phyloP scores from a whole-genome alignment of 192 early-diverging fungal species.

The Coemansia sp. region DNA sequence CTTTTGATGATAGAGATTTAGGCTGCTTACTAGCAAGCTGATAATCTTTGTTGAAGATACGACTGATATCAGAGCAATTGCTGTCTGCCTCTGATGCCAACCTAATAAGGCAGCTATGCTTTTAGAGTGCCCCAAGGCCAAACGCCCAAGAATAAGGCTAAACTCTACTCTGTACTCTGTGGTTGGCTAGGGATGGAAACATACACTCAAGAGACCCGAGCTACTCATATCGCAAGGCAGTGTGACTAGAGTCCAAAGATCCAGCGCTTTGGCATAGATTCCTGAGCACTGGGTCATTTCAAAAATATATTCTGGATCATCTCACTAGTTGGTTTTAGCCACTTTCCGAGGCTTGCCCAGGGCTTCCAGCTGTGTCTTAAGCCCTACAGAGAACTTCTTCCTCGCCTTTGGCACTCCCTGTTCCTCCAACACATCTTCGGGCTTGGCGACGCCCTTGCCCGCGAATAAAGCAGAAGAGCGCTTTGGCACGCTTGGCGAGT shows the following conservation, averaged over 20 bases:
- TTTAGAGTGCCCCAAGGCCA: neutral
- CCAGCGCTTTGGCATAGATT: neutral
- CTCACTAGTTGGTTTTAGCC: neutral
- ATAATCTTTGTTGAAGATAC: no score
- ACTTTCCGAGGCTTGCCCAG: neutral
- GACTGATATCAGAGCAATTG: no score
- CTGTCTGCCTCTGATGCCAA: no score
- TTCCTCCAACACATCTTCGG: neutral
- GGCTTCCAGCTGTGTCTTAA: neutral
- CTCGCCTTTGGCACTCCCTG: neutral
- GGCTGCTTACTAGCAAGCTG: no score
- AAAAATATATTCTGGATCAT: neutral
- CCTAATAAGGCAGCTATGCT: neutral
- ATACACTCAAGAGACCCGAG: neutral
- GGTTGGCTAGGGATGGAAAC: neutral
- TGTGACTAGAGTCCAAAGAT: no score
- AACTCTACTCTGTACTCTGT: neutral
- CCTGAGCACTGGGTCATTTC: neutral
- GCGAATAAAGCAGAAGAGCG: neutral
- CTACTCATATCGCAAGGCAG: no score
- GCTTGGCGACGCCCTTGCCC: neutral
- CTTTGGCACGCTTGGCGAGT: neutral
- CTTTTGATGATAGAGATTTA: no score
- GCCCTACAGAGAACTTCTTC: neutral
- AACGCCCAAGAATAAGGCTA: neutral